These are phyloP conservation scores for Stephania japonica DNA, from an alignment of 164 flowering plant genomes.

Conservation along the genomic window DNA sequence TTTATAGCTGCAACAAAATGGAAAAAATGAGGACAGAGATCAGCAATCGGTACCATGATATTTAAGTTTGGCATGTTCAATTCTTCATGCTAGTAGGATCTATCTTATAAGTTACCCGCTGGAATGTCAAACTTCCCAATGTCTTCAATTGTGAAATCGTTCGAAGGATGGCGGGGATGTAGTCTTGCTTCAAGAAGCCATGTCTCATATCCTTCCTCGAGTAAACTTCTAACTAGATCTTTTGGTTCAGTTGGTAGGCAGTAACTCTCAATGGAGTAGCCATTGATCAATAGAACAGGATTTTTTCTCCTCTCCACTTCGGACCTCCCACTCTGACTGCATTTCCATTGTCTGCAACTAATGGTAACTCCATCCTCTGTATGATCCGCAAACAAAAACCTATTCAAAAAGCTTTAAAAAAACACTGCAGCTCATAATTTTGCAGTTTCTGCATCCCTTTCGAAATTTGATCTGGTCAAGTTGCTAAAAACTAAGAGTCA, in stretches of 20 bases:
- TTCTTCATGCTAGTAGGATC: not conserved
- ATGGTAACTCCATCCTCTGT: conserved; percentile 42
- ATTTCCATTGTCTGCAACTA: conserved; percentile 46
- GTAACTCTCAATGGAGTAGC: conserved; percentile 48
- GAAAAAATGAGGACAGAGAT: not conserved
- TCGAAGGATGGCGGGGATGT: conserved; percentile 43
- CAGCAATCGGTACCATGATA: not conserved
- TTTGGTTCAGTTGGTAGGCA: conserved; percentile 54
- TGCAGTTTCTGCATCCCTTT: too few species aligned
- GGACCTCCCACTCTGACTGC: conserved; percentile 17
- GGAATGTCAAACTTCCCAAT: conserved; percentile 55
- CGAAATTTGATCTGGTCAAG: too few species aligned
- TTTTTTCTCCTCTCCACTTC: conserved; percentile 20
- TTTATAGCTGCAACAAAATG: conserved; percentile 25
- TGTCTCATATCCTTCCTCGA: conserved; percentile 39
- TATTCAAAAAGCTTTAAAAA: not conserved
- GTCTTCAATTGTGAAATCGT: conserved; percentile 47
- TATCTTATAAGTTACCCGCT: conserved; percentile 30
- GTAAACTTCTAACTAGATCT: conserved; percentile 51
- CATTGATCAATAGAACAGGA: conserved; percentile 53
- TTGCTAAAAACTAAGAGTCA: not conserved
- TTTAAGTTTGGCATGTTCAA: not conserved
- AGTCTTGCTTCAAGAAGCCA: conserved; percentile 52
- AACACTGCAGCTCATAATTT: too few species aligned
- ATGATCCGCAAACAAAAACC: conserved; percentile 4